Evolutionary conservation across 2,329 filamentous ascomycete species (phyloP).

Genomic region (Podosphaera xanthii): DNA sequence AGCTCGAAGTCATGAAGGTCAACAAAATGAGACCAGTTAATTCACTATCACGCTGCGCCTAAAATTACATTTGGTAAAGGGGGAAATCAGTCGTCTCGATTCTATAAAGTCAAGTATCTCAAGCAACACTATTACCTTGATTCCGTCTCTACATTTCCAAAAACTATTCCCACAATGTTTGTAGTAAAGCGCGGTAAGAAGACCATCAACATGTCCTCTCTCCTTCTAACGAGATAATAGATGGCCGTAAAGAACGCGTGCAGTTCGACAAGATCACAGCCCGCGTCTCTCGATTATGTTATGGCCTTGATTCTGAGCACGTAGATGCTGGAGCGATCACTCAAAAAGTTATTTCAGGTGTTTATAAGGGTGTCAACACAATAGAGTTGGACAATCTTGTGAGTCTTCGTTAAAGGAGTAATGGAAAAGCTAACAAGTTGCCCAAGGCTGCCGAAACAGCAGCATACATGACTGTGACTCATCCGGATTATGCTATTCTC

Average conservation of each 20-base stretch:
- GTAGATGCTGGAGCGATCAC: constrained; percentile 96
- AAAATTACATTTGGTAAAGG: too few relatives aligned
- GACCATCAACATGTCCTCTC: background rate
- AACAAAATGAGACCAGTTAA: too few relatives aligned
- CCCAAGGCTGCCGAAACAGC: constrained; percentile 85
- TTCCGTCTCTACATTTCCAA: constrained; percentile 3
- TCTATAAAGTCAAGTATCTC: too few relatives aligned
- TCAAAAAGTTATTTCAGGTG: constrained; percentile 97
- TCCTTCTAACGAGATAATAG: constrained; percentile 23
- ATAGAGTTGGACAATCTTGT: constrained; percentile 92
- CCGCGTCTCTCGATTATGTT: constrained; percentile 90
- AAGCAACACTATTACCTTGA: too few relatives aligned
- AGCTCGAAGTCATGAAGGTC: too few relatives aligned
- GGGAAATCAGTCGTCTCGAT: too few relatives aligned
- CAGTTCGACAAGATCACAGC: constrained; percentile 99
- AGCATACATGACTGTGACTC: constrained; percentile 98
- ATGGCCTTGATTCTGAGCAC: constrained; percentile 85
- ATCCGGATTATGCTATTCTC: constrained; percentile 96
- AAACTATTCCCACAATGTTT: constrained; percentile 13
- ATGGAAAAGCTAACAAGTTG: constrained; percentile 7
- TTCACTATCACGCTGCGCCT: too few relatives aligned
- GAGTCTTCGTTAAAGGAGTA: constrained; percentile 21
- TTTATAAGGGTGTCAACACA: constrained; percentile 94
- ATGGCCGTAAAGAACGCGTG: constrained; percentile 98
- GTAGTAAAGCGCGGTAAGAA: constrained; percentile 18